phyloP scores from a whole-genome alignment of 257 asterid genomes.

The Capsicum baccatum region DNA sequence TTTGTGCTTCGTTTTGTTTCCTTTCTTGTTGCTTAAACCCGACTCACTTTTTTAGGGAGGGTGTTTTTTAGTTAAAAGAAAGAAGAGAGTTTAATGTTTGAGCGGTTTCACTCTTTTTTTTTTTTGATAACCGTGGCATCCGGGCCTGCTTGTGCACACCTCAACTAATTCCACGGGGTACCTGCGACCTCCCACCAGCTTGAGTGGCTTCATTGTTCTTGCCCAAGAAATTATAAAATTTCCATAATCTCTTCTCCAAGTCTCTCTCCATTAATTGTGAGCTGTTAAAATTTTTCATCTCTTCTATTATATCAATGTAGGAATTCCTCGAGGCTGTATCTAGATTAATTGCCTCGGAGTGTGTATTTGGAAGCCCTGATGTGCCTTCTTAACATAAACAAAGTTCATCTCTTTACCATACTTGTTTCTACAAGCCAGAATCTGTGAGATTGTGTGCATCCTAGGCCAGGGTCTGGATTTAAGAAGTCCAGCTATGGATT shows the following conservation, averaged over 20 bases:
- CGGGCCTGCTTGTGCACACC: too few relatives aligned
- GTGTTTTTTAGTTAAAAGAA: too few relatives aligned
- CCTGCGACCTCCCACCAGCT: too few relatives aligned
- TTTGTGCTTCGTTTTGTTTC: too few relatives aligned
- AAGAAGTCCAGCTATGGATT: background rate
- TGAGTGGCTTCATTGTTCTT: background rate
- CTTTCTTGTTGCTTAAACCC: too few relatives aligned
- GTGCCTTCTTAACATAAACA: background rate
- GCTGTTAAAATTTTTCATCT: background rate
- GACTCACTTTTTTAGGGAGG: too few relatives aligned
- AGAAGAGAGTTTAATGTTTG: too few relatives aligned
- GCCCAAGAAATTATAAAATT: background rate
- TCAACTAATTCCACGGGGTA: too few relatives aligned
- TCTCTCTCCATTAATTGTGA: background rate
- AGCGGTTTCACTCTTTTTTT: too few relatives aligned
- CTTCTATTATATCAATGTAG: background rate
- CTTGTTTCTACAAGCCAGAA: background rate
- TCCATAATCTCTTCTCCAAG: background rate
- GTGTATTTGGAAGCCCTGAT: background rate
- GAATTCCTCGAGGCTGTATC: background rate
- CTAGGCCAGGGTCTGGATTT: background rate
- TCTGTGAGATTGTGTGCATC: slow-evolving; percentile 18
- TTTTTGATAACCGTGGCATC: too few relatives aligned
- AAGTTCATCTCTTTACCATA: too few relatives aligned
- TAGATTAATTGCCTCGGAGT: background rate